These are phyloP conservation scores for Hermanozyma aechmeae DNA, from an alignment of 805 yeast genomes.

Conservation along the genomic window DNA sequence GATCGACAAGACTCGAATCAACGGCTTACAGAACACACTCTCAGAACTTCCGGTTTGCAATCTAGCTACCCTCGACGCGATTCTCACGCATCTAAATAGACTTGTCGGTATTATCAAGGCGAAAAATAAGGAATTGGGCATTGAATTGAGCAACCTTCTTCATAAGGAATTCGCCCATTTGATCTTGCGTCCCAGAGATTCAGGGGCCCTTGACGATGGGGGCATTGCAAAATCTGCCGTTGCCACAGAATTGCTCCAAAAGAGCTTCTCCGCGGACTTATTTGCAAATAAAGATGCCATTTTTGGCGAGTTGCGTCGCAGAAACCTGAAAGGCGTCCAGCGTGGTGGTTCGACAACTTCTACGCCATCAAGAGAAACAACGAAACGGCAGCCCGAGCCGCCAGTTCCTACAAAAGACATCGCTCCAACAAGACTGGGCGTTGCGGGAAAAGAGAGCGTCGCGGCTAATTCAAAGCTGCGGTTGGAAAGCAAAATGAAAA, in stretches of 20 bases:
- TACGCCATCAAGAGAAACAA: constrained; percentile 3
- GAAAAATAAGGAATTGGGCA: constrained; percentile 23
- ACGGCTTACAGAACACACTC: constrained; percentile 57
- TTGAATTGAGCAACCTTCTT: constrained; percentile 36
- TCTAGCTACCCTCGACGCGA: constrained; percentile 70
- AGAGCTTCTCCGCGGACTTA: constrained; percentile 51
- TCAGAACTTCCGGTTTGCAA: constrained; percentile 61
- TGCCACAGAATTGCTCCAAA: constrained; percentile 26
- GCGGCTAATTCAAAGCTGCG: constrained; percentile 16
- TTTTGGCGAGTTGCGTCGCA: constrained; percentile 50
- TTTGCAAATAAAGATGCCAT: constrained; percentile 49
- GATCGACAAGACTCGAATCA: constrained; percentile 30
- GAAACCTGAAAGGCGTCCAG: constrained; percentile 17
- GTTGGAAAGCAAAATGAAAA: constrained; percentile 17
- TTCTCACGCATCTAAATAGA: constrained; percentile 67
- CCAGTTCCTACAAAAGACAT: background rate
- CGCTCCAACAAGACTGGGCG: constrained; percentile 1
- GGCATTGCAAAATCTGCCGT: constrained; percentile 4
- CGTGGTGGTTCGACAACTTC: constrained; percentile 1
- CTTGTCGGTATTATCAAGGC: constrained; percentile 41
- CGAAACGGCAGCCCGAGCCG: background rate
- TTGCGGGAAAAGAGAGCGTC: constrained; percentile 2
- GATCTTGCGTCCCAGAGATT: constrained; percentile 46
- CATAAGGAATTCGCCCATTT: constrained; percentile 61
- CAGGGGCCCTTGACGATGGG: too few species aligned